Conservation (phyloP, 225 moss, liverwort and hornwort genomes). For the Physcomitrellopsis africana region DNA sequence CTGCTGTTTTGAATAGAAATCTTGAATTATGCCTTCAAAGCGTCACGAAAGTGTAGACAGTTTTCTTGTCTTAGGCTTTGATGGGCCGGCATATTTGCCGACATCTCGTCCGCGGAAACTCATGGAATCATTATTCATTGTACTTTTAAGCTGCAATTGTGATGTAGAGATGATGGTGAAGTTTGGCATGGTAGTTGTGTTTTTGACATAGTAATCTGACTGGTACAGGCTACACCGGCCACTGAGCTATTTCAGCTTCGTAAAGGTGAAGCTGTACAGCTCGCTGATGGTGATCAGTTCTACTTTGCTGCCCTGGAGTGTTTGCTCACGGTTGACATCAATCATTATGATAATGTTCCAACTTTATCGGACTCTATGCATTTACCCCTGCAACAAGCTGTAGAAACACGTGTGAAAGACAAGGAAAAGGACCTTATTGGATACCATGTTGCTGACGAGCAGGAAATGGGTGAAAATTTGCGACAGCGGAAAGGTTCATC, state of each 20-base stretch:
- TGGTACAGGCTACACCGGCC: slow-evolving; percentile 56
- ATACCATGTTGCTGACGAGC: slow-evolving; percentile 21
- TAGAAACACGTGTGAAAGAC: slow-evolving; percentile 29
- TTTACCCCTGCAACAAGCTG: slow-evolving; percentile 33
- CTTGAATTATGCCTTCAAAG: too few species aligned
- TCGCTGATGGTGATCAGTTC: slow-evolving; percentile 70
- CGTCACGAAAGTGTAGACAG: too few species aligned
- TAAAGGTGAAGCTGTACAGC: slow-evolving; percentile 66
- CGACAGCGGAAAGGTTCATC: slow-evolving; percentile 23
- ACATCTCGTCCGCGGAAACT: neutral
- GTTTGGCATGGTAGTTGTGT: neutral
- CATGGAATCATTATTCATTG: neutral
- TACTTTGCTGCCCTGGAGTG: slow-evolving; percentile 75
- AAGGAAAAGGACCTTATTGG: slow-evolving; percentile 19
- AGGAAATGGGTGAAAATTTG: slow-evolving; percentile 20
- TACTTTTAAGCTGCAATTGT: neutral
- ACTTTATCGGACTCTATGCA: slow-evolving; percentile 24
- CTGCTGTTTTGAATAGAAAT: too few species aligned
- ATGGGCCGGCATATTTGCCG: too few species aligned
- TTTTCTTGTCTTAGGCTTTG: too few species aligned
- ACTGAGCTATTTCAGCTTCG: slow-evolving; percentile 55
- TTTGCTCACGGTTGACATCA: slow-evolving; percentile 66
- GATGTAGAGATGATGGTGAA: neutral
- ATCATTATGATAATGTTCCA: slow-evolving; percentile 30
- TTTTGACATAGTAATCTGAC: slow-evolving; percentile 21